Base-by-base conservation (phyloP, 2,329 filamentous ascomycete species). In the Stachybotrys chlorohalonatus region DNA sequence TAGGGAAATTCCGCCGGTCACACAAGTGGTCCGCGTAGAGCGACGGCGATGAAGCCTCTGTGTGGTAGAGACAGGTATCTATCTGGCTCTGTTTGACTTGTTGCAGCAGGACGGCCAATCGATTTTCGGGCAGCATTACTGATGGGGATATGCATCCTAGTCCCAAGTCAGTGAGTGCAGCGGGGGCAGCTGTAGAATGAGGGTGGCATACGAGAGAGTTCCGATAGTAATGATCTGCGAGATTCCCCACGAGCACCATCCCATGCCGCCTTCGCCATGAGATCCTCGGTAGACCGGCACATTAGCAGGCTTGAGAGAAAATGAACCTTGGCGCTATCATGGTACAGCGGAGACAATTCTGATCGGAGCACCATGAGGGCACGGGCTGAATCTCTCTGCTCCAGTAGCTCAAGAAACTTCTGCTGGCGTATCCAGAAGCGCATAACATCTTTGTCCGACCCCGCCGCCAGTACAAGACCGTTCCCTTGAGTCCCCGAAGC, bases 121-220 rank as follows among this genome's bases (percentile, higher is more conserved):
- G 86, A 68, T 94, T 89, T 65, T 96, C 90, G 1, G 94, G 94
- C 54, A 99, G 87, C 92, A 99, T 97, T 49, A 96, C 89, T 5
- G 91, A 94, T 0, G 94, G 93, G 1, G 94, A 96, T 68, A 99
- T 95, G 55, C 84, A 96, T 75, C 81, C 89, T 93, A 62, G 1
- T 32, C 9, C 11, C 11, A 32, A 24, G 7, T 7, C 6, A 11
- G 2, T 39, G 8, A 24, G 13, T 31, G 7, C 13, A 39, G 24
- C 7, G 15, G 13, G 11, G 36, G 30, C 36, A 42, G 36, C 36
- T 13, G 24, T 24, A 24, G 24, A 24, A 42, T 13, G 8, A 9
- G 49, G 52, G 47, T 17, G 48, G 72, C 83, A 72, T 75, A 94
- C 89, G 90, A 30, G 92, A 96, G 39, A 97, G 74, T 56, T 94